Conservation (phyloP, 768 basidiomycete species). For the Lactarius deliciosus region DNA sequence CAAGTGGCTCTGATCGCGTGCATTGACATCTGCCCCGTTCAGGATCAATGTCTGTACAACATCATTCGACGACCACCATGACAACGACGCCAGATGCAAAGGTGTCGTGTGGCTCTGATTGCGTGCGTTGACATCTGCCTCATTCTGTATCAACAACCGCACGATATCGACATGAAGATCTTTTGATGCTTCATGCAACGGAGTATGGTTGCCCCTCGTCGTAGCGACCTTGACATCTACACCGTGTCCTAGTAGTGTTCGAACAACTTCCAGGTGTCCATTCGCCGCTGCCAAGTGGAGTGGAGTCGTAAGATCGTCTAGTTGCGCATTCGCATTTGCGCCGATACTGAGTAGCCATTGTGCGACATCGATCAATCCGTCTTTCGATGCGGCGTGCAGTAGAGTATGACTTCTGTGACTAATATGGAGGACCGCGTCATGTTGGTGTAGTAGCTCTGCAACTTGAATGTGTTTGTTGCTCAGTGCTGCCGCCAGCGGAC, state of each 20-base stretch:
- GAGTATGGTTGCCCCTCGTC: not conserved
- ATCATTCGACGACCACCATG: not conserved
- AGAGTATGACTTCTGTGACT: fast-evolving
- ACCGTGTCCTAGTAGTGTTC: not conserved
- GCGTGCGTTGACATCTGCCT: too few species aligned
- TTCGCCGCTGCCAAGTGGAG: not conserved
- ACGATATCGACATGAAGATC: not conserved
- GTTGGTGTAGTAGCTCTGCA: not conserved
- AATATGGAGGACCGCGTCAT: not conserved
- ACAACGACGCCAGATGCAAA: not conserved
- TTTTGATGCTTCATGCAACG: not conserved
- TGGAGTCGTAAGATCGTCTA: too few species aligned
- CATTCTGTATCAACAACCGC: not conserved
- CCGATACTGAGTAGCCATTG: not conserved
- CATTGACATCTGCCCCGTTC: too few species aligned
- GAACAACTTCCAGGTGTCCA: not conserved
- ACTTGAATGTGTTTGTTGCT: not conserved
- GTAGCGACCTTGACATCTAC: not conserved
- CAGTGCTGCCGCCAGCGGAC: not conserved
- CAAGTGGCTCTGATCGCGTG: too few species aligned
- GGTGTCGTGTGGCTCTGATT: too few species aligned
- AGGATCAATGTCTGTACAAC: not conserved
- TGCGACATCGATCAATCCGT: not conserved
- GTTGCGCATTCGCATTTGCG: not conserved
- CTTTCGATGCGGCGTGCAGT: not conserved